Evolutionary conservation across 1,139 yeast species (phyloP).

Genomic region (Casaregolazyma lundiana): DNA sequence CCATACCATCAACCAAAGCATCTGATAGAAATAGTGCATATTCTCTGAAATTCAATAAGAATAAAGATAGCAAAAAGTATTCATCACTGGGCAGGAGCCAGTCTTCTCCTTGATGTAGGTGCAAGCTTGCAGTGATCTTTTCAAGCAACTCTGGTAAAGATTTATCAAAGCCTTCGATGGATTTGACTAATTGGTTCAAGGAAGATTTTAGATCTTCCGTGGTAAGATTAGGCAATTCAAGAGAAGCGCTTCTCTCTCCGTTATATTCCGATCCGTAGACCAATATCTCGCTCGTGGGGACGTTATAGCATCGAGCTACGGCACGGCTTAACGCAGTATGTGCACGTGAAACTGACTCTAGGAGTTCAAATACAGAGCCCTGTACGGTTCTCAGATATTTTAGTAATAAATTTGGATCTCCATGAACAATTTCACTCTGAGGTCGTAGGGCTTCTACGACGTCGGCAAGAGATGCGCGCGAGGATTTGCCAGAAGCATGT

Average conservation of each 20-base stretch:
- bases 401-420: slow-evolving; percentile 34
- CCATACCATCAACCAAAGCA: slow-evolving; percentile 33
- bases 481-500: neutral
- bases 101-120: slow-evolving; percentile 9
- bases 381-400: slow-evolving; percentile 33
- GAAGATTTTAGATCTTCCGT: slow-evolving; percentile 14
- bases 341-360: slow-evolving; percentile 33
- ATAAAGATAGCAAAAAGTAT: slow-evolving; percentile 45
- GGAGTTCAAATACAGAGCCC: slow-evolving; percentile 34
- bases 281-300: slow-evolving; percentile 21
- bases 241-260: neutral
- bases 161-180: slow-evolving; percentile 28
- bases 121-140: slow-evolving; percentile 9
- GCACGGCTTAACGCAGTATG: slow-evolving; percentile 33
- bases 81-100: slow-evolving; percentile 44
- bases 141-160: slow-evolving; percentile 23
- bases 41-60: slow-evolving; percentile 44
- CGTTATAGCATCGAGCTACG: slow-evolving; percentile 42
- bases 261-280: slow-evolving; percentile 2
- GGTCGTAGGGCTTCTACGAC: slow-evolving; percentile 17
- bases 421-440: slow-evolving; percentile 36
- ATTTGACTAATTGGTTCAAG: slow-evolving; percentile 5
- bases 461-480: slow-evolving; percentile 2
- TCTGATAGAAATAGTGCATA: slow-evolving; percentile 33
- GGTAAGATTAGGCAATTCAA: slow-evolving; percentile 2